These are phyloP conservation scores for Colletotrichum lindemuthianum DNA, from an alignment of 2,329 filamentous ascomycete genomes.

Conservation along the genomic window DNA sequence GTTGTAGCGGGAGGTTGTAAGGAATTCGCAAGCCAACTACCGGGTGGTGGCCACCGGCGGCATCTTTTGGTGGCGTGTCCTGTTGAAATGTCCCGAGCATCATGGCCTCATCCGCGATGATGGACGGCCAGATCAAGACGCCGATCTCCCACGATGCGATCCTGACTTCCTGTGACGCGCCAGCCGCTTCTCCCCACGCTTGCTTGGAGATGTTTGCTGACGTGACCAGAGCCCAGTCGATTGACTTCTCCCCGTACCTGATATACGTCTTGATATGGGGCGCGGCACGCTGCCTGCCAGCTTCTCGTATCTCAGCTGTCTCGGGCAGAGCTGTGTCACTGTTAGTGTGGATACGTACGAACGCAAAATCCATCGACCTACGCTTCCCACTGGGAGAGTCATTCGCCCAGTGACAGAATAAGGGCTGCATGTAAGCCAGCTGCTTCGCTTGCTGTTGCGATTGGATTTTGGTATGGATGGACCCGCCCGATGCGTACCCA, in stretches of 20 bases:
- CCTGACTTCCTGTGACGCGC: constrained; percentile 68
- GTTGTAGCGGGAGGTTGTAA: constrained; percentile 80
- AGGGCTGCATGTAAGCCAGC: constrained; percentile 74
- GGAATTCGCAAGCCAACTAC: constrained; percentile 80
- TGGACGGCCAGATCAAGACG: constrained; percentile 81
- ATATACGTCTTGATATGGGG: constrained; percentile 94
- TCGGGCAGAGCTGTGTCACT: constrained; percentile 41
- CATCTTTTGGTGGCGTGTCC: constrained; percentile 58
- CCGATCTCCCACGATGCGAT: constrained; percentile 87
- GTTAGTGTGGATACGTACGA: constrained; percentile 17
- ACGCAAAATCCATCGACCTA: constrained; percentile 33
- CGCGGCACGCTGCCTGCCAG: constrained; percentile 74
- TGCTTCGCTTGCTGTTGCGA: constrained; percentile 78
- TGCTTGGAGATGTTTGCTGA: constrained; percentile 94
- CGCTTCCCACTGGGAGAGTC: constrained; percentile 55
- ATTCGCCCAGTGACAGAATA: constrained; percentile 81
- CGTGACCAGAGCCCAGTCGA: constrained; percentile 88
- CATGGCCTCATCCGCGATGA: constrained; percentile 57
- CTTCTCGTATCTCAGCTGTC: constrained; percentile 50
- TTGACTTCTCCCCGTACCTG: constrained; percentile 64
- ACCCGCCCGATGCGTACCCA: constrained; percentile 80
- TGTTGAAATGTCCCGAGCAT: constrained; percentile 78
- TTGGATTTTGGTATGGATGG: constrained; percentile 84
- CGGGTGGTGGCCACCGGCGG: constrained; percentile 40
- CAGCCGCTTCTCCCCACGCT: constrained; percentile 80